Evolutionary conservation across 2,329 filamentous ascomycete genomes (phyloP), one percentile per base, ranked within the genome.

Genomic region (Trichophyton simii): DNA sequence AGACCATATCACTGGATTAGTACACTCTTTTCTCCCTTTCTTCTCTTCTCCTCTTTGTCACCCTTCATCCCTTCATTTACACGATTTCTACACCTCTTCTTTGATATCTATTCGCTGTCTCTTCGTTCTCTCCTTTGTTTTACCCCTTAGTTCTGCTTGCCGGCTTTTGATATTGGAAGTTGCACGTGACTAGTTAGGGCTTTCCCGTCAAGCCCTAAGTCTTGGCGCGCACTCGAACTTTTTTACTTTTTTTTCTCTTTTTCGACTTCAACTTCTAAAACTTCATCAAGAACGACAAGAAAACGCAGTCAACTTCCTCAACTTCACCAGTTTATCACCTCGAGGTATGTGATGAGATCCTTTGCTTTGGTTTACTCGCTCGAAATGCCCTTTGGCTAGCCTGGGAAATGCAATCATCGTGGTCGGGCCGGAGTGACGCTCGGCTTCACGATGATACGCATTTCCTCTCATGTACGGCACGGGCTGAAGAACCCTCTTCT

Each of bases 401-500:
- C 75, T 76, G 74, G 73, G 73, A 67, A 66, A 65, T 72, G 73
- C 72, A 76, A 76, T 76, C 74, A 72, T 71, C 62, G 41, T 25
- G 42, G 52, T 42, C 62, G 8, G 58, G 22, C 9, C 55, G 48
- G 25, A 34, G 8, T 3, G 22, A 20, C 42, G 31, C 31, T 18
- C 13, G 41, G 11, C 41, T 44, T 18, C 13, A 69, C 63, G 68
- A 74, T 75, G 73, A 76, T 76, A 76, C 74, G 73, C 72, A 69
- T 75, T 70, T 72, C 70, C 70, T 69, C 71, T 67, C 31, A 57
- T 31, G 48, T n/a, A 57, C 76, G 70, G 72, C 75, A 82, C 76
- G 82, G 84, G 83, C 82, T 84, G 81, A 85, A 85, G 83, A 87
- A 84, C 83, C 83, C 82, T 83, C 78, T 72, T 76, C 69, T 69